These are phyloP conservation scores for Rickenella mellea DNA, from an alignment of 768 basidiomycete species.

Conservation along the genomic window DNA sequence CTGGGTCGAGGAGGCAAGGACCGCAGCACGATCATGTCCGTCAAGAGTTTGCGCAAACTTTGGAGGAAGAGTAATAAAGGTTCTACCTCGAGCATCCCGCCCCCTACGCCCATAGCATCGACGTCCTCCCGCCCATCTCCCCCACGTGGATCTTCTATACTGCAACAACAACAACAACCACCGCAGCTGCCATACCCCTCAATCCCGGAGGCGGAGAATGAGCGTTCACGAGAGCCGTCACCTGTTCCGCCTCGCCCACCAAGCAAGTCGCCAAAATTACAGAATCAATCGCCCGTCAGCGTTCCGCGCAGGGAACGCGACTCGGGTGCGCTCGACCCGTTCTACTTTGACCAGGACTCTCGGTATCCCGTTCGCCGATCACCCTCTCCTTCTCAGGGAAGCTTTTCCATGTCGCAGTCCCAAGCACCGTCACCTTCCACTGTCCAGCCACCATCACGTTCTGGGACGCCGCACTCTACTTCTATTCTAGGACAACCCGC, in stretches of 20 bases:
- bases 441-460: slow-evolving; percentile 5
- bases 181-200: too few species aligned
- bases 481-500: slow-evolving; percentile 15
- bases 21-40: slow-evolving; percentile 54
- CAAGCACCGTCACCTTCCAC: slow-evolving; percentile 1
- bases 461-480: slow-evolving; percentile 11
- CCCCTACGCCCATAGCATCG: not conserved
- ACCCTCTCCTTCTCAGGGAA: too few species aligned
- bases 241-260: slow-evolving; percentile 6
- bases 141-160: slow-evolving; percentile 3
- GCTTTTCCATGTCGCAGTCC: slow-evolving; percentile 14
- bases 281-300: slow-evolving; percentile 25
- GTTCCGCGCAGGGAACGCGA: slow-evolving; percentile 17
- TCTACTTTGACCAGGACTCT: slow-evolving; percentile 68
- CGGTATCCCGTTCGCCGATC: slow-evolving; percentile 43
- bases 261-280: slow-evolving; percentile 12
- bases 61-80: slow-evolving; percentile 69
- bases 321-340: slow-evolving; percentile 31
- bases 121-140: slow-evolving; percentile 2
- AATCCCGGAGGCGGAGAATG: too few species aligned
- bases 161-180: too few species aligned
- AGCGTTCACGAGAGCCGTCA: too few species aligned
- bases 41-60: slow-evolving; percentile 63
- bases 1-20: slow-evolving; percentile 17
- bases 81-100: slow-evolving; percentile 11